These are phyloP conservation scores for Xylariomycetidae sp. DNA, from an alignment of 2,329 filamentous ascomycete genomes.

Conservation along the genomic window DNA sequence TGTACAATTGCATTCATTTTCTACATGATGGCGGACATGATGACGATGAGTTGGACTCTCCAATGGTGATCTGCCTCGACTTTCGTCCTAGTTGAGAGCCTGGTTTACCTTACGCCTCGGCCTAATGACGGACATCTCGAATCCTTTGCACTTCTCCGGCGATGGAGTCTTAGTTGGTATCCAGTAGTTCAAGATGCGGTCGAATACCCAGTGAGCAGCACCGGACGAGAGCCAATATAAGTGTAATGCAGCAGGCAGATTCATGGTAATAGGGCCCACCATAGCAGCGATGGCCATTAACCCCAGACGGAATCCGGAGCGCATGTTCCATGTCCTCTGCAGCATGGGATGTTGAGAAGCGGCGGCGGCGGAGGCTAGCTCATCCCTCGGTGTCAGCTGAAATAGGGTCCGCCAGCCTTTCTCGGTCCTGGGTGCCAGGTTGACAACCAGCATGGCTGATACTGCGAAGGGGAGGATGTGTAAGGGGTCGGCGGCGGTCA, in stretches of 20 bases:
- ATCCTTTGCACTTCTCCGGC: conserved; percentile 15
- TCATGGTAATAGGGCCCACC: conserved; percentile 32
- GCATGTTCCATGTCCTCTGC: too few relatives aligned
- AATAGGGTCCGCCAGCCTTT: conserved; percentile 18
- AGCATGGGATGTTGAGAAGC: too few relatives aligned
- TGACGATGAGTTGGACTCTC: too few relatives aligned
- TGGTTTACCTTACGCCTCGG: too few relatives aligned
- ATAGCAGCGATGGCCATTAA: conserved; percentile 25
- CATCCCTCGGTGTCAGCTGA: conserved; percentile 10
- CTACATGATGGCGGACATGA: too few relatives aligned
- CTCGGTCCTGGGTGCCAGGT: conserved; percentile 27
- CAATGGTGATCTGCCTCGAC: too few relatives aligned
- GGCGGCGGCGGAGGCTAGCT: neutral
- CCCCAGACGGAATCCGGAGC: conserved; percentile 20
- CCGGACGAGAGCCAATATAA: conserved; percentile 39
- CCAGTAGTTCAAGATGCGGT: conserved; percentile 12
- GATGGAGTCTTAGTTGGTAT: conserved; percentile 19
- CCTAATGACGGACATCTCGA: conserved; percentile 13
- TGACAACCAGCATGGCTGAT: conserved; percentile 30
- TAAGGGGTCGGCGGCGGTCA: conserved; percentile 48
- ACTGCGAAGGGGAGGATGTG: conserved; percentile 40
- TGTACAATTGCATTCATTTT: too few relatives aligned
- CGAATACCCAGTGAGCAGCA: conserved; percentile 16
- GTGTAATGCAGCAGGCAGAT: conserved; percentile 38
- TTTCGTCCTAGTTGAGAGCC: too few relatives aligned